Evolutionary conservation across 768 basidiomycete species (phyloP).

Genomic region (Collybiopsis confluens): DNA sequence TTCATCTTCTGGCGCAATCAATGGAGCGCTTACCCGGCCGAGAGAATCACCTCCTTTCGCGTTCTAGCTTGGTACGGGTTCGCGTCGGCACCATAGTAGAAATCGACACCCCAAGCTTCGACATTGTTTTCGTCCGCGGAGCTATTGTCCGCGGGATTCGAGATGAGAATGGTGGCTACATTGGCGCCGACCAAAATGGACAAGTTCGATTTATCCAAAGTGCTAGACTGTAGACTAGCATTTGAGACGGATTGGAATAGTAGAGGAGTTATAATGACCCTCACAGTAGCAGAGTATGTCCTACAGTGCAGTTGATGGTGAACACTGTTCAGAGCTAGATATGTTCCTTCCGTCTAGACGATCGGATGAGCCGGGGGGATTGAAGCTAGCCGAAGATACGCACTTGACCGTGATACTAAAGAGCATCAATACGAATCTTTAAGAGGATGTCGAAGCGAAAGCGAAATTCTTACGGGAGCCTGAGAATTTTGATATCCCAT

Average conservation of each 20-base stretch:
- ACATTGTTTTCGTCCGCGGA: no score
- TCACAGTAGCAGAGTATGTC: conserved; percentile 26
- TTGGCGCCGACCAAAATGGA: conserved; percentile 13
- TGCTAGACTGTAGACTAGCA: neutral
- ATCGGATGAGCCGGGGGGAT: neutral
- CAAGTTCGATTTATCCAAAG: conserved; percentile 18
- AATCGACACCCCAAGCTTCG: conserved; percentile 44
- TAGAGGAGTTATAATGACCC: conserved; percentile 4
- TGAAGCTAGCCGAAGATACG: neutral
- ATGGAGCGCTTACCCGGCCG: conserved; percentile 28
- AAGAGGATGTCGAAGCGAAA: neutral
- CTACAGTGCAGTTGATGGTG: conserved; percentile 24
- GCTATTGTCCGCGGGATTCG: neutral
- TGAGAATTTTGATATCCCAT: conserved; percentile 3
- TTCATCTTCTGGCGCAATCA: neutral
- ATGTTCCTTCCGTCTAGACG: neutral
- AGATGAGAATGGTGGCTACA: neutral
- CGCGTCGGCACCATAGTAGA: conserved; percentile 23
- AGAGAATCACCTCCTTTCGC: conserved; percentile 47
- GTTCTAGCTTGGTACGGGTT: conserved; percentile 31
- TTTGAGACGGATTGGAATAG: conserved; percentile 2
- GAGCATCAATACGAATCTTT: neutral
- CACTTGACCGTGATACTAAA: conserved; percentile 3
- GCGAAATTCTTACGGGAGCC: conserved; percentile 10
- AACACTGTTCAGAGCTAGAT: neutral